phyloP scores from a whole-genome alignment of 75 land plant species.

The Pinus albicaulis region DNA sequence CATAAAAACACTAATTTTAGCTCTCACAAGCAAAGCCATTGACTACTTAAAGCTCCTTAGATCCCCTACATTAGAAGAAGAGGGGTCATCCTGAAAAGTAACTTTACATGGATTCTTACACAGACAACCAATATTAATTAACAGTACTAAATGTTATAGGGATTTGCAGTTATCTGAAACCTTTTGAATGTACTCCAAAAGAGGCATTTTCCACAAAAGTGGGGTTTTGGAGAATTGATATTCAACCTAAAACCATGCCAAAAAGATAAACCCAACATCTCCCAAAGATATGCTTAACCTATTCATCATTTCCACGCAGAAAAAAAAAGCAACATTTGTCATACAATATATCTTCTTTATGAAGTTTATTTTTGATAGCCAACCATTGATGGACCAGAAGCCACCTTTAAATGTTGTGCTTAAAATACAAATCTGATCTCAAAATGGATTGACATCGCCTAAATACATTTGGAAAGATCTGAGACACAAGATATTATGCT shows the following conservation, averaged over 20 bases:
- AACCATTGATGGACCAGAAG: background rate
- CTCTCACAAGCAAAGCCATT: background rate
- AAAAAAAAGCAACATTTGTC: background rate
- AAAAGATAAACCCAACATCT: background rate
- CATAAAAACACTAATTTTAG: too few relatives aligned
- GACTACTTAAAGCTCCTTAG: background rate
- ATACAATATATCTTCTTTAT: background rate
- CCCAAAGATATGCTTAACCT: background rate
- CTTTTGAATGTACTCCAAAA: background rate
- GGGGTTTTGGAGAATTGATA: background rate
- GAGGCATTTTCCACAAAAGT: background rate
- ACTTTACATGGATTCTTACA: background rate
- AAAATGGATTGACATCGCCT: too few relatives aligned
- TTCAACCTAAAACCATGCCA: background rate
- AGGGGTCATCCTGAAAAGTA: background rate
- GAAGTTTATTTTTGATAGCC: background rate
- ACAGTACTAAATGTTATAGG: background rate
- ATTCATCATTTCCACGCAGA: background rate
- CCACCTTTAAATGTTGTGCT: too few relatives aligned
- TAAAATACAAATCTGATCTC: too few relatives aligned
- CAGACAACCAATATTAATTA: background rate
- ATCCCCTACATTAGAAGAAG: too few relatives aligned
- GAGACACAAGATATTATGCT: too few relatives aligned
- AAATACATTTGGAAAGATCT: too few relatives aligned
- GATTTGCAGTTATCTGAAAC: background rate